Base-by-base conservation (phyloP, 192 early-diverging fungal genomes). In the Entomortierella parvispora region DNA sequence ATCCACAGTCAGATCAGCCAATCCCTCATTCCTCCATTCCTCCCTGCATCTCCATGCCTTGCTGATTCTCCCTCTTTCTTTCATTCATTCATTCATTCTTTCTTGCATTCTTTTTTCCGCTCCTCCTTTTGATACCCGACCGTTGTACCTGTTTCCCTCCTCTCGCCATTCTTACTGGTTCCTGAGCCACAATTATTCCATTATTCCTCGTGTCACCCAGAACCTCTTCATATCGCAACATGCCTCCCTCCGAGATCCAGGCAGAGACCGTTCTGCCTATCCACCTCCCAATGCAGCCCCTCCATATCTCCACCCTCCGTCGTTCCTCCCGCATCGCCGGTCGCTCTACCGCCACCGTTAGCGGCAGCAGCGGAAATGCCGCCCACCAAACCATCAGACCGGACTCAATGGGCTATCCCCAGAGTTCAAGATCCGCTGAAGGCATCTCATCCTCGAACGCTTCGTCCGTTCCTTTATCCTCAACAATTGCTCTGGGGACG, bases 231-330 rank as follows among this genome's bases (percentile, higher is more conserved):
- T 11, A 31, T 32, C 4, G 2, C 60, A 50, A 23, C n/a, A 66
- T 50, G 59, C 59, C 65, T 49, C 61, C 74, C 20, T 58, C 60
- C 25, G 74, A 77, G 12, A 25, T 58, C 14, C 55, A 63, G 17
- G 46, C 56, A 50, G 74, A 77, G 18, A 9, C 37, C 37, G 55
- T 64, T n/a, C 55, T 77, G 40, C 74, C 74, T 11, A 68, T 77
- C 49, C 65, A 64, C 23, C 29, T 77, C 28, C 74, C 74, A 4
- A 62, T 68, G 47, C 74, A 77, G 49, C 58, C 74, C 20, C 33
- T 68, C 32, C 55, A 51, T 45, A 43, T 64, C 15, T 68, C 74
- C 1, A 40, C 37, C 37, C 64, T 65, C 15, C 59, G 66, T 6
- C 74, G 74, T 29, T 31, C 55, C 22, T 68, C 74, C 2, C 65